These are phyloP conservation scores for Oryza coarctata DNA, from an alignment of 176 grass and related monocot species.

Conservation along the genomic window DNA sequence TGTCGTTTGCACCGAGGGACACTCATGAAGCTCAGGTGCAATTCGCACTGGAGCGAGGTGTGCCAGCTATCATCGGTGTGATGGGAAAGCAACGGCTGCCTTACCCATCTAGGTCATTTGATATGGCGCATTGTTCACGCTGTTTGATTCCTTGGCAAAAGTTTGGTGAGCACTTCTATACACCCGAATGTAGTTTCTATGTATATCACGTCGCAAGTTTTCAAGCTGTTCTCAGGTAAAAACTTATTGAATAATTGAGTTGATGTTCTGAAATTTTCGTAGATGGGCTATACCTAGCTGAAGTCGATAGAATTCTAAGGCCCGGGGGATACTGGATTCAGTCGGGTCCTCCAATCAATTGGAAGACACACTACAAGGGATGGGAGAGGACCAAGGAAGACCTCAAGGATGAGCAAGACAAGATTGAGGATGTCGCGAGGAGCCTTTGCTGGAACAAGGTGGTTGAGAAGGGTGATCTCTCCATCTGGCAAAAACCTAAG, in stretches of 20 bases:
- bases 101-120: conserved; percentile 94
- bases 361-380: conserved; percentile 75
- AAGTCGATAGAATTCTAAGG: conserved; percentile 88
- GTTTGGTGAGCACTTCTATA: conserved; percentile 51
- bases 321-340: conserved; percentile 93
- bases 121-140: conserved; percentile 91
- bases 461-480: conserved; percentile 71
- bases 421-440: conserved; percentile 70
- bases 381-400: conserved; percentile 84
- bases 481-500: conserved; percentile 92
- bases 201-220: neutral
- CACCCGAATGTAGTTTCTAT: neutral
- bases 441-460: conserved; percentile 92
- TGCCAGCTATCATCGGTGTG: conserved; percentile 90
- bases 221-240: conserved; percentile 9
- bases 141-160: conserved; percentile 83
- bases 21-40: conserved; percentile 96
- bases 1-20: conserved; percentile 95
- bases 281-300: conserved; percentile 89
- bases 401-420: conserved; percentile 84
- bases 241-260: conserved; percentile 7
- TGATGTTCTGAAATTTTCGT: conserved; percentile 15
- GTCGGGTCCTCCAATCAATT: conserved; percentile 89
- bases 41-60: conserved; percentile 88
- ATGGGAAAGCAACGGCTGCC: conserved; percentile 81